Evolutionary conservation across 2,329 filamentous ascomycete species (phyloP).

Genomic region (Chrysoporthe cubensis): DNA sequence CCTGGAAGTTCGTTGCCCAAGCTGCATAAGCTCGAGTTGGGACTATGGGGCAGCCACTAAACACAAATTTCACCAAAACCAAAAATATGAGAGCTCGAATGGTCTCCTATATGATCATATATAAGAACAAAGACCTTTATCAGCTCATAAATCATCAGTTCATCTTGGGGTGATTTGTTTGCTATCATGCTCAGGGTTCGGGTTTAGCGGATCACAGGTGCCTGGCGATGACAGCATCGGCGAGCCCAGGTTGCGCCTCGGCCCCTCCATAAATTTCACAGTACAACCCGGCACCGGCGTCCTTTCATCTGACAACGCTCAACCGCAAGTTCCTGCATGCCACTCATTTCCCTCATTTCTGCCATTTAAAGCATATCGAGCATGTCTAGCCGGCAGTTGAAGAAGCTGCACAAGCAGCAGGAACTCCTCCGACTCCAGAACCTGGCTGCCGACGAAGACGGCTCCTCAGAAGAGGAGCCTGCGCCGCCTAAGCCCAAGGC

Average conservation of each 20-base stretch:
- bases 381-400: constrained; percentile 58
- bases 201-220: constrained; percentile 1
- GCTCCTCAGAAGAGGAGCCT: constrained; percentile 38
- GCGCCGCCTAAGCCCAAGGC: constrained; percentile 44
- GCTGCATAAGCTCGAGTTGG: too few species aligned
- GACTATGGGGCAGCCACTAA: too few species aligned
- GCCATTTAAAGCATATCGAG: constrained; percentile 12
- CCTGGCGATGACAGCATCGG: constrained; percentile 25
- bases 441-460: constrained; percentile 23
- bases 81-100: not conserved
- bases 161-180: not conserved
- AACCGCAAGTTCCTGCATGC: too few species aligned
- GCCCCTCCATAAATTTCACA: constrained; percentile 9
- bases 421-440: constrained; percentile 43
- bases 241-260: not conserved
- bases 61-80: not conserved
- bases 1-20: too few species aligned
- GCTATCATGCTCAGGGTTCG: not conserved
- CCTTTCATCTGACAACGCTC: too few species aligned
- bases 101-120: too few species aligned
- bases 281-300: too few species aligned
- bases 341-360: too few species aligned
- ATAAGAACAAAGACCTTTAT: too few species aligned
- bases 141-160: too few species aligned
- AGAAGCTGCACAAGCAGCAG: constrained; percentile 55